These are phyloP conservation scores for Blastobotrys niveus DNA, from an alignment of 1,139 yeast genomes.

Conservation along the genomic window DNA sequence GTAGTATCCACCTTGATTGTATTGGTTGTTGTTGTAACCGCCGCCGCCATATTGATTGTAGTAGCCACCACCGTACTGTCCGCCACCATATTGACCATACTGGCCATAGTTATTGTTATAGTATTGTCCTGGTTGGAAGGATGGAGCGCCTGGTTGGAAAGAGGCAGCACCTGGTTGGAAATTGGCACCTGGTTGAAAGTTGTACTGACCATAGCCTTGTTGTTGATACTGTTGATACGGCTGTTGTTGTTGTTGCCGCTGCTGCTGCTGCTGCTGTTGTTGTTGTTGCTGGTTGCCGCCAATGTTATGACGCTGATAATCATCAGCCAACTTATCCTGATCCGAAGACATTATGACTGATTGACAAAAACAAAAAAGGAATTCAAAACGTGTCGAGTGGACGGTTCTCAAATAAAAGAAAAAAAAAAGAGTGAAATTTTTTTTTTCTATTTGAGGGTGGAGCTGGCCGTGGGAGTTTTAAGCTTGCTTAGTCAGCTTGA, in stretches of 20 bases:
- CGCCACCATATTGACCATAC: conserved; percentile 27
- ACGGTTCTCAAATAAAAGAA: too few species aligned
- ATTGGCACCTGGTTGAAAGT: conserved; percentile 18
- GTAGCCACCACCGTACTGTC: conserved; percentile 27
- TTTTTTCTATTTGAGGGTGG: too few species aligned
- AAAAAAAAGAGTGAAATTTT: too few species aligned
- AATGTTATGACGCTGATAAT: conserved; percentile 17
- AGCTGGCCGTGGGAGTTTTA: conserved; percentile 1
- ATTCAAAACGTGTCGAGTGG: too few species aligned
- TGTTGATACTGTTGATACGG: conserved; percentile 14
- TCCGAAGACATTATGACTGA: conserved; percentile 15
- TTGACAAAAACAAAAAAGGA: too few species aligned
- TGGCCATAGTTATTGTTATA: conserved; percentile 43
- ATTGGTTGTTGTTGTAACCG: conserved; percentile 29
- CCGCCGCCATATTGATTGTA: conserved; percentile 34
- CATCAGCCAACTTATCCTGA: conserved; percentile 18
- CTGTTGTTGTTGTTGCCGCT: conserved; percentile 9
- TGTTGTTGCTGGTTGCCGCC: conserved; percentile 9
- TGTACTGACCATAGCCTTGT: conserved; percentile 18
- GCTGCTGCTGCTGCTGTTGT: conserved; percentile 10
- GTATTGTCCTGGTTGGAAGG: conserved; percentile 28
- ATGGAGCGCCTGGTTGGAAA: conserved; percentile 18
- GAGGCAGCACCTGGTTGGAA: conserved; percentile 26
- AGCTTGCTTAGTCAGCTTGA: background rate
- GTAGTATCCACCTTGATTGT: conserved; percentile 32